A percentile compares a stretch with the other conserved stretches of the same genome.
Conservation (phyloP, 106 monocot genomes). For the Platanthera zijinensis region DNA sequence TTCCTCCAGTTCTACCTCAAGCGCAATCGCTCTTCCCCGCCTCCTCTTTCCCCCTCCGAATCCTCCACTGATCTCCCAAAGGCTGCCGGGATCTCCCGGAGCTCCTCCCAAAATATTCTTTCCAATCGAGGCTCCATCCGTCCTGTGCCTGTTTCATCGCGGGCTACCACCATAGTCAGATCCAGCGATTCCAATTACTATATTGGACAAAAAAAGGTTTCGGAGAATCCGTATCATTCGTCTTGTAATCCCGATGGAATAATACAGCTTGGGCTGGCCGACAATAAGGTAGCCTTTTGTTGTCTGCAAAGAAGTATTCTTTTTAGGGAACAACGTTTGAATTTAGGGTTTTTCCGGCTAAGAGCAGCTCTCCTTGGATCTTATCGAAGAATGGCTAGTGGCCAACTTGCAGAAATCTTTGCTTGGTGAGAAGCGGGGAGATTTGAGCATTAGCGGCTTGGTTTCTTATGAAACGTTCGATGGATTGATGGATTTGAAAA, state of each 20-base stretch:
- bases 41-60: constrained; percentile 10
- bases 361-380: constrained; percentile 47
- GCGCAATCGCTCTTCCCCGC: constrained; percentile 15
- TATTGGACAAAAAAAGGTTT: constrained; percentile 14
- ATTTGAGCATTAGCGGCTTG: constrained; percentile 35
- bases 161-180: constrained; percentile 21
- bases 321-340: background rate
- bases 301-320: background rate
- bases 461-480: constrained; percentile 47
- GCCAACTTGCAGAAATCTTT: constrained; percentile 21
- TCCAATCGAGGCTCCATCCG: constrained; percentile 20
- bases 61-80: constrained; percentile 15
- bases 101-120: constrained; percentile 24
- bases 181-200: constrained; percentile 38
- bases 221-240: constrained; percentile 37
- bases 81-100: constrained; percentile 17
- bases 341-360: constrained; percentile 17
- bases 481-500: constrained; percentile 67
- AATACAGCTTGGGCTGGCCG: constrained; percentile 57
- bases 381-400: constrained; percentile 36
- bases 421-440: constrained; percentile 13
- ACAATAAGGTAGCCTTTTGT: constrained; percentile 35
- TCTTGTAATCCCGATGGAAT: constrained; percentile 36
- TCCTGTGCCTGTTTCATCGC: constrained; percentile 36
- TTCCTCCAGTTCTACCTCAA: constrained; percentile 67